Evolutionary conservation across 345 rosid genomes (phyloP).

Genomic region (Gossypium longicalyx): DNA sequence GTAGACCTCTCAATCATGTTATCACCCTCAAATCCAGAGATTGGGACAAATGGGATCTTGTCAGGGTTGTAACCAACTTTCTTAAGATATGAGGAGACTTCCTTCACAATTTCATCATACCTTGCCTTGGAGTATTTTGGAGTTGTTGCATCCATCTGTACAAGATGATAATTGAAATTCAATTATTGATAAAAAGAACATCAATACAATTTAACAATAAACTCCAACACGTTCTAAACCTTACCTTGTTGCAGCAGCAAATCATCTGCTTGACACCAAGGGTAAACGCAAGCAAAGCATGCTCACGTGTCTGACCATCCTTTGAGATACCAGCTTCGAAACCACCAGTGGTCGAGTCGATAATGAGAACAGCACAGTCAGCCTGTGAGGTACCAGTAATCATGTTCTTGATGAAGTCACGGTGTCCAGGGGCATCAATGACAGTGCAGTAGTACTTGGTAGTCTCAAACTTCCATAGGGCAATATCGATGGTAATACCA

Average conservation of each 20-base stretch:
- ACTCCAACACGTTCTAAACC: background rate
- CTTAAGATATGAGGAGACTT: constrained; percentile 41
- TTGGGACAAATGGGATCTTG: constrained; percentile 38
- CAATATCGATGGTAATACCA: constrained; percentile 75
- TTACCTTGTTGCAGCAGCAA: constrained; percentile 72
- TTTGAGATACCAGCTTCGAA: constrained; percentile 83
- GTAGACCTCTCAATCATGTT: constrained; percentile 46
- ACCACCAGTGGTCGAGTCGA: constrained; percentile 83
- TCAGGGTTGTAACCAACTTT: constrained; percentile 46
- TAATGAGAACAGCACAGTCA: constrained; percentile 71
- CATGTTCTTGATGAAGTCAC: constrained; percentile 83
- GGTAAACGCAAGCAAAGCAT: constrained; percentile 61
- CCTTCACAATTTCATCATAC: constrained; percentile 43
- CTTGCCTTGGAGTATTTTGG: constrained; percentile 43
- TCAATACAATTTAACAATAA: background rate
- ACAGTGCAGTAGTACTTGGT: constrained; percentile 71
- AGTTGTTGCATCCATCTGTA: constrained; percentile 40
- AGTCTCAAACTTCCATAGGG: constrained; percentile 73
- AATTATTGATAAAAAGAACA: background rate
- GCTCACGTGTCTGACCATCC: constrained; percentile 85
- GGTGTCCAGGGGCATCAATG: constrained; percentile 76
- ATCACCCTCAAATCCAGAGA: constrained; percentile 40
- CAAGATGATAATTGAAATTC: background rate
- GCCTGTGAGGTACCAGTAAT: constrained; percentile 81
- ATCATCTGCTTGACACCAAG: constrained; percentile 78